A percentile compares a stretch with the other conserved stretches of the same genome.
Conservation (phyloP, 768 basidiomycete genomes). For the Auriscalpium vulgare region DNA sequence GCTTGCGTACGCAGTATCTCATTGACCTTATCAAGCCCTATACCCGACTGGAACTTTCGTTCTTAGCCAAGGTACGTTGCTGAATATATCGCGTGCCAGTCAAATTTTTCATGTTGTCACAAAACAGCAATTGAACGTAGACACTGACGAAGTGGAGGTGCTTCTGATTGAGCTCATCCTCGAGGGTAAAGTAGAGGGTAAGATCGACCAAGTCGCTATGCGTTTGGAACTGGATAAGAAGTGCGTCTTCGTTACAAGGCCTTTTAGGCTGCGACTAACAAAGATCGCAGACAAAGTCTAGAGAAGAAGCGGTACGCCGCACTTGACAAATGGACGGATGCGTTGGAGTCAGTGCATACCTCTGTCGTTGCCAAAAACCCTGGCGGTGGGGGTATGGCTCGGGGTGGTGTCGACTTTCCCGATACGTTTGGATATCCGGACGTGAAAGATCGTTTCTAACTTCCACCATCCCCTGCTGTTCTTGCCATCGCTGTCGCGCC, state of each 20-base stretch:
- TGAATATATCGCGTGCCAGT: not conserved
- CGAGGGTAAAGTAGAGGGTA: conserved; percentile 94
- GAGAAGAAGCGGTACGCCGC: conserved; percentile 83
- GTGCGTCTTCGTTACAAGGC: conserved; percentile 32
- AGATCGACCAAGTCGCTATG: conserved; percentile 95
- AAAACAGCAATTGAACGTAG: conserved; percentile 94
- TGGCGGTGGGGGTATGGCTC: conserved; percentile 16
- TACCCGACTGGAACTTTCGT: conserved; percentile 85
- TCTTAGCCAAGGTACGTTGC: conserved; percentile 74
- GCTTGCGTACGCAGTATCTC: conserved; percentile 91
- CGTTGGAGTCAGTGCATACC: conserved; percentile 71
- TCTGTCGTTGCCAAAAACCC: conserved; percentile 70
- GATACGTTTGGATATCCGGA: not conserved
- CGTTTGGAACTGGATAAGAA: conserved; percentile 84
- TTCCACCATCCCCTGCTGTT: no score
- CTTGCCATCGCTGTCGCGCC: not conserved
- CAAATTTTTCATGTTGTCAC: not conserved
- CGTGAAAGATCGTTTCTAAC: not conserved
- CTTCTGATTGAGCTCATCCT: conserved; percentile 89
- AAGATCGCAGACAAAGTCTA: conserved; percentile 58
- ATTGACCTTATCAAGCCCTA: conserved; percentile 98
- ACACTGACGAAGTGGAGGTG: conserved; percentile 85
- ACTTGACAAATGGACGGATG: conserved; percentile 73
- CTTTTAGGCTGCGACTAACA: no score
- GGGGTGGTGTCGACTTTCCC: conserved; percentile 6